A percentile compares a stretch with the other conserved stretches of the same genome.
phyloP scores from a whole-genome alignment of 2,329 filamentous ascomycete species.

The Penicillium fuscoglaucum region DNA sequence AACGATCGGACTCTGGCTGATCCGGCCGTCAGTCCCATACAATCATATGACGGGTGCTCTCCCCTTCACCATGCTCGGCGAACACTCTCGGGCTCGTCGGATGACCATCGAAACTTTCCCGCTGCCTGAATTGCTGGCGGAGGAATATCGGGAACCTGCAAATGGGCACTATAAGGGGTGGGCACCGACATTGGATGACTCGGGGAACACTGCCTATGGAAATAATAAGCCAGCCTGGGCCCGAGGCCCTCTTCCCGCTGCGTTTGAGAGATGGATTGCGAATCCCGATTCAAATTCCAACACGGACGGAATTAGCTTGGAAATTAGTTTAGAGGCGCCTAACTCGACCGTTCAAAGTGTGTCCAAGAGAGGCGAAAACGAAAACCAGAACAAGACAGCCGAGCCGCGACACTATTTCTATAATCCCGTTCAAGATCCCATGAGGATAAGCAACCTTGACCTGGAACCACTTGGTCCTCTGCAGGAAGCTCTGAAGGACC shows the following conservation, averaged over 20 bases:
- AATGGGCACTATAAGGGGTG: slow-evolving; percentile 32
- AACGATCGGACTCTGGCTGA: slow-evolving; percentile 21
- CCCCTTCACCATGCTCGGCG: slow-evolving; percentile 26
- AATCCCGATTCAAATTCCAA: not conserved
- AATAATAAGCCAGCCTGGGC: slow-evolving; percentile 26
- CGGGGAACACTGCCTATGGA: slow-evolving; percentile 10
- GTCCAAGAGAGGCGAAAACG: not conserved
- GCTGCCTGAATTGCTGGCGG: slow-evolving; percentile 24
- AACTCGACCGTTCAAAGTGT: not conserved
- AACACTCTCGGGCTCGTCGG: slow-evolving; percentile 9
- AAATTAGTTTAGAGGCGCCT: not conserved
- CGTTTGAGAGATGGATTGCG: slow-evolving; percentile 29
- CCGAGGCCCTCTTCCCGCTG: slow-evolving; percentile 24
- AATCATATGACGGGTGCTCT: slow-evolving; percentile 33
- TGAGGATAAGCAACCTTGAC: slow-evolving; percentile 33
- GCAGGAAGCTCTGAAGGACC: slow-evolving; percentile 25
- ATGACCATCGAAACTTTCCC: slow-evolving; percentile 25
- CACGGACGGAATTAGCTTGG: not conserved
- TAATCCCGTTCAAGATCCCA: slow-evolving; percentile 31
- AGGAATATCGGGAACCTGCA: slow-evolving; percentile 24
- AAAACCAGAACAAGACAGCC: not conserved
- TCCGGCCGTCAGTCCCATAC: slow-evolving; percentile 31
- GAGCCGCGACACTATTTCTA: slow-evolving; percentile 22
- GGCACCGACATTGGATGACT: slow-evolving; percentile 24
- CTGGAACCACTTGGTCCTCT: slow-evolving; percentile 25